phyloP scores from a whole-genome alignment of 192 early-diverging fungal genomes.

The Backusella circina region DNA sequence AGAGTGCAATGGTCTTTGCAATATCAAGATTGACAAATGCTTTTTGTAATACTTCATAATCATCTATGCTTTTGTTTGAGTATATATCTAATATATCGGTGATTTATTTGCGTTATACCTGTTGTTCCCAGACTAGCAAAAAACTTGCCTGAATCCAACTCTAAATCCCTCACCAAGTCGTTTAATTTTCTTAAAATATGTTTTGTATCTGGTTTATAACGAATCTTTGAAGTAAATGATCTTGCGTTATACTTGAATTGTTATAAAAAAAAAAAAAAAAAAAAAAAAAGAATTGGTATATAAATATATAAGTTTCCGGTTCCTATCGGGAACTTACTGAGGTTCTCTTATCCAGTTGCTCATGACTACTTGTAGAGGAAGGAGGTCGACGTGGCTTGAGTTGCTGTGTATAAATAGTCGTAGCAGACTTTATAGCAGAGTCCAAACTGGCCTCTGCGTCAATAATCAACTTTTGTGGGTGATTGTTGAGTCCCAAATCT shows the following conservation, averaged over 20 bases:
- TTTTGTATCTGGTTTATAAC: slow-evolving; percentile 25
- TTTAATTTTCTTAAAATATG: slow-evolving; percentile 22
- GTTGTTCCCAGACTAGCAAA: slow-evolving; percentile 16
- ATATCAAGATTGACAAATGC: slow-evolving; percentile 33
- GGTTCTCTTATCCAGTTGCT: neutral
- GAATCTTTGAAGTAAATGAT: slow-evolving; percentile 13
- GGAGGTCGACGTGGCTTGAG: neutral
- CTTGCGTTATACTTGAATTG: neutral
- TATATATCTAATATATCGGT: neutral
- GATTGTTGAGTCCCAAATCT: slow-evolving; percentile 16
- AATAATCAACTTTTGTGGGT: slow-evolving; percentile 11
- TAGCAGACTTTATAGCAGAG: slow-evolving; percentile 20
- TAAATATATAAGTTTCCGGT: too few species aligned
- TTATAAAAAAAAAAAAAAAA: neutral
- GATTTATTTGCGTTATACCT: neutral
- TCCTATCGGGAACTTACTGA: neutral
- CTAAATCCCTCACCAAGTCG: slow-evolving; percentile 15
- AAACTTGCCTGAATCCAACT: slow-evolving; percentile 21
- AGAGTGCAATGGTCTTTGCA: slow-evolving; percentile 26
- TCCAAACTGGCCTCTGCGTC: slow-evolving; percentile 22
- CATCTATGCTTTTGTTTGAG: slow-evolving; percentile 13
- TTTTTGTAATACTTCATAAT: slow-evolving; percentile 27
- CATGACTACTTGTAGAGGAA: slow-evolving; percentile 11
- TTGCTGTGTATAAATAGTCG: slow-evolving; percentile 10
- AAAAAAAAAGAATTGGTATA: neutral